Base-by-base conservation (phyloP, 352 stramenopile species). In the Hyphochytrium catenoides region DNA sequence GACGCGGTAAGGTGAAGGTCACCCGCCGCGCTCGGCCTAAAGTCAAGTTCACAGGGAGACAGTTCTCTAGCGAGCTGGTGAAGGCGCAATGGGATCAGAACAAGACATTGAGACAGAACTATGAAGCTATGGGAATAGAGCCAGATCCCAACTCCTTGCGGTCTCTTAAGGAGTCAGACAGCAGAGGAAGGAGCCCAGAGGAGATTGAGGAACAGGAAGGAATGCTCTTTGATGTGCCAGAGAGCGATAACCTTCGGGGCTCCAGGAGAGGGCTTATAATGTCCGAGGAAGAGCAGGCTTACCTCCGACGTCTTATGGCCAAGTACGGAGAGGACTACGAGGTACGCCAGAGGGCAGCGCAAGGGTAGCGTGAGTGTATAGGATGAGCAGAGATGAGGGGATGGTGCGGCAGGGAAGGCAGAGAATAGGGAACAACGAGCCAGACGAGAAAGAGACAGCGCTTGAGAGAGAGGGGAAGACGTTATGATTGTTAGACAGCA, bases 71-170 rank as follows among this genome's bases (percentile, higher is more conserved):
- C 15, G 26, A 12, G 26, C 8, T 11, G 1, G 7, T 38, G 36
- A 20, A 73, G 43, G 36, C 61, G 43, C 53, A 71, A 20, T 81
- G 67, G 67, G 45, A 77, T 43, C 67, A 81, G 53, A 59, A 65
- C 34, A 58, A 68, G 47, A 81, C 67, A 26, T 73, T 60, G 21
- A 56, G 52, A 45, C 67, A 81, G 42, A 81, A 81, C 54, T 81
- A 77, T 51, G 62, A 47, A 20, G 57, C 59, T 5, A 66, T 81
- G 30, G 67, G 64, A 0, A 53, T 81, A 17, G 50, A 66, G 34
- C 56, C 43, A 31, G 48, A 81, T 43, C 62, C 67, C 15, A 81
- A 81, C 55, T 54, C 48, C 27, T 46, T 62, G 44, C 29, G 58
- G 21, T 48, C 53, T 36, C 39, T 81, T 22, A 50, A 50, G 18